Conservation (phyloP, 2,329 filamentous ascomycete genomes). For the Pseudogymnoascus sp. region DNA sequence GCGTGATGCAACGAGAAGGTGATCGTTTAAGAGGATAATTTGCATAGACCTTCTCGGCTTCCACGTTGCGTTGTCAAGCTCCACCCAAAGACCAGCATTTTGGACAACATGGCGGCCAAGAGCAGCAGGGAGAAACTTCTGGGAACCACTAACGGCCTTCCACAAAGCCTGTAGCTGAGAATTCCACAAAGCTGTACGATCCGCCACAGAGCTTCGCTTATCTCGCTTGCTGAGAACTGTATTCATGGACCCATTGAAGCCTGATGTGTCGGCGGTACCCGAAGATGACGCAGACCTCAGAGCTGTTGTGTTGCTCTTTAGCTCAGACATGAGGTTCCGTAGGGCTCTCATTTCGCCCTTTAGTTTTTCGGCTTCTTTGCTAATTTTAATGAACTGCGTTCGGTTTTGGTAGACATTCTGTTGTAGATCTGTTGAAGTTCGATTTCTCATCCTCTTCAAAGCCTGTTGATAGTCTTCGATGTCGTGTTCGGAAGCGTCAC, state of each 20-base stretch:
- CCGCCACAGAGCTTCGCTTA: conserved; percentile 81
- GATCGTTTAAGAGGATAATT: conserved; percentile 88
- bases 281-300: conserved; percentile 52
- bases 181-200: conserved; percentile 59
- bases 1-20: conserved; percentile 79
- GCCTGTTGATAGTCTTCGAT: conserved; percentile 27
- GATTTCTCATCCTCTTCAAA: conserved; percentile 24
- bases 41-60: conserved; percentile 85
- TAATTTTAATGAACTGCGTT: conserved; percentile 98
- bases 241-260: conserved; percentile 44
- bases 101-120: conserved; percentile 89
- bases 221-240: conserved; percentile 58
- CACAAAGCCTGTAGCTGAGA: conserved; percentile 73
- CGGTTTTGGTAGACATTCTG: conserved; percentile 96
- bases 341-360: conserved; percentile 93
- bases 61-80: conserved; percentile 95
- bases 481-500: conserved; percentile 27
- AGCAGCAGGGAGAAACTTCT: conserved; percentile 88
- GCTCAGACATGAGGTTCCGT: conserved; percentile 81
- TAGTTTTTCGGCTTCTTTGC: conserved; percentile 95
- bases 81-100: conserved; percentile 89
- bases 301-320: conserved; percentile 69
- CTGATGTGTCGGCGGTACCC: conserved; percentile 39
- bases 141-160: conserved; percentile 95
- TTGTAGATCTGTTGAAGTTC: conserved; percentile 60